Percentiles rank a stretch among this genome's conserved stretches.
These are phyloP conservation scores for Rhizophora mangle DNA, from an alignment of 345 rosid species.

Conservation along the genomic window DNA sequence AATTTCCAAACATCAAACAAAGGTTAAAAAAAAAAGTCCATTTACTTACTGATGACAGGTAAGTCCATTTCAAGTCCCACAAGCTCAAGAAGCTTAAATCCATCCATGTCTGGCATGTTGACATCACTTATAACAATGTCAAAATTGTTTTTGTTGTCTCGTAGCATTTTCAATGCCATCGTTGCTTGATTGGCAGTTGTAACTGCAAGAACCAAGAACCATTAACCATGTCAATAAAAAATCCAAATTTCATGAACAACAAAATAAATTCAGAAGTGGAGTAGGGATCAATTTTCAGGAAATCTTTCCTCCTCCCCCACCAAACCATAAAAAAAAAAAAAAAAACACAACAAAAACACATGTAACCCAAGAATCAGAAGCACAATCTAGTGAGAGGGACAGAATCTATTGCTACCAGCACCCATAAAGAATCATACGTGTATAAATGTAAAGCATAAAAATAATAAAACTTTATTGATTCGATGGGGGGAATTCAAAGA, in stretches of 20 bases:
- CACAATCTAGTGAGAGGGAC: too few species aligned
- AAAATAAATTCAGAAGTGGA: background rate
- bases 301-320: too few species aligned
- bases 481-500: too few species aligned
- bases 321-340: background rate
- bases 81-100: constrained; percentile 76
- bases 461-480: background rate
- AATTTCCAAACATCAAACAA: background rate
- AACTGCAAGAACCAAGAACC: constrained; percentile 40
- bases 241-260: background rate
- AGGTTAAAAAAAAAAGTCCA: background rate
- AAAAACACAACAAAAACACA: too few species aligned
- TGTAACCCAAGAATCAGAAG: too few species aligned
- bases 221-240: constrained; percentile 11
- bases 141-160: constrained; percentile 50
- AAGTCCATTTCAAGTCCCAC: constrained; percentile 85
- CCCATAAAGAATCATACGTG: too few species aligned
- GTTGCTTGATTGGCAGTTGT: constrained; percentile 56
- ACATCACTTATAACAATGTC: constrained; percentile 80
- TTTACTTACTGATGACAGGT: constrained; percentile 71
- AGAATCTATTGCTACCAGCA: too few species aligned
- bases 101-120: constrained; percentile 79
- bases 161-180: constrained; percentile 49
- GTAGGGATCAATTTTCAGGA: constrained; percentile 6
- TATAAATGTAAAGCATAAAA: background rate